A percentile compares a stretch with the other conserved stretches of the same genome.
Evolutionary conservation across 371 early-diverging fungal species (phyloP).

Genomic region (Syncephalis plumigaleata): DNA sequence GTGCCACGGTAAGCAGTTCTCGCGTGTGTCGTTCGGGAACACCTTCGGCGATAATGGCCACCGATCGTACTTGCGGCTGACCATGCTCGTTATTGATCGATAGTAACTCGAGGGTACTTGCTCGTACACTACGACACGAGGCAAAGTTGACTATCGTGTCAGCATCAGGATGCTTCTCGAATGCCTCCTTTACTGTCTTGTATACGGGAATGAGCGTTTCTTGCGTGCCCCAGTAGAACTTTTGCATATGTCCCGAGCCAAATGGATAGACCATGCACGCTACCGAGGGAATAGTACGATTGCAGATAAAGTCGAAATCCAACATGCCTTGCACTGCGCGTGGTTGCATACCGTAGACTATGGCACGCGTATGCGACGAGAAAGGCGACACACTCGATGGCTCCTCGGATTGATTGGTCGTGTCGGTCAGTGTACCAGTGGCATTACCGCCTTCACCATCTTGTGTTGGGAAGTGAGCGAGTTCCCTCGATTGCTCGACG

Average conservation of each 20-base stretch:
- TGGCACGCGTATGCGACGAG: constrained; percentile 76
- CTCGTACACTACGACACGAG: constrained; percentile 86
- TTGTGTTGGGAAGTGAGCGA: too few species aligned
- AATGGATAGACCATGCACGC: constrained; percentile 98
- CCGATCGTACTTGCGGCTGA: constrained; percentile 57
- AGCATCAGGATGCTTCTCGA: constrained; percentile 75
- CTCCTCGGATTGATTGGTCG: constrained; percentile 9
- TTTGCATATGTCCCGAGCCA: constrained; percentile 93
- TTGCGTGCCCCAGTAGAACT: constrained; percentile 98
- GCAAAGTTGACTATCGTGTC: constrained; percentile 96
- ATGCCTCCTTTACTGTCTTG: constrained; percentile 71
- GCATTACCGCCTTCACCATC: not conserved
- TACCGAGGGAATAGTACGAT: constrained; percentile 88
- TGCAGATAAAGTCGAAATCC: constrained; percentile 97
- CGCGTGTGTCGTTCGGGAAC: constrained; percentile 94
- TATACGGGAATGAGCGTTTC: constrained; percentile 91
- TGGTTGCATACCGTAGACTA: constrained; percentile 97
- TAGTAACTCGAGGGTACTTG: constrained; percentile 79
- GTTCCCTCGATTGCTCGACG: too few species aligned
- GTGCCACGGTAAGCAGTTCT: constrained; percentile 71
- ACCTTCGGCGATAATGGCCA: constrained; percentile 97
- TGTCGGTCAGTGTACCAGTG: constrained; percentile 7
- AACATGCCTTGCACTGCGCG: constrained; percentile 98
- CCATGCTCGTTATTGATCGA: constrained; percentile 13
- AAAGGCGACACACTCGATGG: constrained; percentile 63